phyloP scores from a whole-genome alignment of 2,329 filamentous ascomycete species.

The Cercospora canescens region DNA sequence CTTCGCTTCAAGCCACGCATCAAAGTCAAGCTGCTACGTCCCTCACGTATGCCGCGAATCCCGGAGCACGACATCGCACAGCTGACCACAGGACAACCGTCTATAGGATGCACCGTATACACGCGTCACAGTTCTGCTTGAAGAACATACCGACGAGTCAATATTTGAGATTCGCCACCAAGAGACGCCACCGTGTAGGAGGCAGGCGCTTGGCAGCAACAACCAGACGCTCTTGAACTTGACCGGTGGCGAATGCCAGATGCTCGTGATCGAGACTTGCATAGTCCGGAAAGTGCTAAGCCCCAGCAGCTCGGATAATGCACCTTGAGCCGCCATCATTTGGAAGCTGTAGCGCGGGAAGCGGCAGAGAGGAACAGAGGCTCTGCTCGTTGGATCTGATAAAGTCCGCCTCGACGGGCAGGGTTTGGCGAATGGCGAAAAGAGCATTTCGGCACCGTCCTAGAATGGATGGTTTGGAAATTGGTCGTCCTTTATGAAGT shows the following conservation, averaged over 20 bases:
- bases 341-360: not conserved
- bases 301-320: not conserved
- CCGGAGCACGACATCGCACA: slow-evolving; percentile 2
- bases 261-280: not conserved
- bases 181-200: not conserved
- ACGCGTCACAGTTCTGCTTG: not conserved
- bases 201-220: not conserved
- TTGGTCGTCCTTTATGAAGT: not conserved
- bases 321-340: not conserved
- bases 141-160: not conserved
- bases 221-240: not conserved
- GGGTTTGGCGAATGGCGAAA: not conserved
- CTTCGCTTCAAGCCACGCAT: not conserved
- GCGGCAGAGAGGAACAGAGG: not conserved
- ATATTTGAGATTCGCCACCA: not conserved
- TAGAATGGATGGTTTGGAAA: not conserved
- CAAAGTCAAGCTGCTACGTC: not conserved
- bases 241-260: not conserved
- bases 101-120: no score
- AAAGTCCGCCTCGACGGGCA: not conserved
- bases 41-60: not conserved
- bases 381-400: not conserved
- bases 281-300: not conserved
- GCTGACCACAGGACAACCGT: not conserved
- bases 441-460: not conserved